Evolutionary conservation across 306 rosid species (phyloP).

Genomic region (Malus domestica): DNA sequence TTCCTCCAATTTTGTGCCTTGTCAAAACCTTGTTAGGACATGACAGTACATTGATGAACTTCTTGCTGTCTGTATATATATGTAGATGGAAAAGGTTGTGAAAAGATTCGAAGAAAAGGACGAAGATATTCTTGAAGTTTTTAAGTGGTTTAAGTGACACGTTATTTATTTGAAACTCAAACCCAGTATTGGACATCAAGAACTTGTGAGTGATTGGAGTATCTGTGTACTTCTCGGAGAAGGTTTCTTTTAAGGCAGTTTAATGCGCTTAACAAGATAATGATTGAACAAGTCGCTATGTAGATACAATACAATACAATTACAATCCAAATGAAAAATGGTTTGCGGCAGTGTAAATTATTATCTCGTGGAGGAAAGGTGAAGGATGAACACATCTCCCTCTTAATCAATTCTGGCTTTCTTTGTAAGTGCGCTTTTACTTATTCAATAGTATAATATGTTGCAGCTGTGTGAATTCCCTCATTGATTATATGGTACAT

Average conservation of each 20-base stretch:
- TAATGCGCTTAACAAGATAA: background rate
- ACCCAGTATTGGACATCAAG: slow-evolving; percentile 68
- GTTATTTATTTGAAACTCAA: slow-evolving; percentile 64
- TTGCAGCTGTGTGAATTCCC: background rate
- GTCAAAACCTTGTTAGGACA: slow-evolving; percentile 17
- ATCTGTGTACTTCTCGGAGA: background rate
- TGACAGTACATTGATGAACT: slow-evolving; percentile 1
- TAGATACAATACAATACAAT: background rate
- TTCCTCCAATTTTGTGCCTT: background rate
- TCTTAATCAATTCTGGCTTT: slow-evolving; percentile 72
- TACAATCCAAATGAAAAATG: background rate
- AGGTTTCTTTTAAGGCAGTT: background rate
- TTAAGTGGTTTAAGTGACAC: slow-evolving; percentile 68
- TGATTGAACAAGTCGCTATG: background rate
- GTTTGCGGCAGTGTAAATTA: slow-evolving; percentile 55
- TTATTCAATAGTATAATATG: background rate
- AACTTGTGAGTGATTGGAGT: slow-evolving; percentile 73
- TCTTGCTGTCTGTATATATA: slow-evolving; percentile 16
- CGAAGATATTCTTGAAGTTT: slow-evolving; percentile 39
- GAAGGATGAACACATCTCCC: slow-evolving; percentile 75
- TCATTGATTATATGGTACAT: background rate
- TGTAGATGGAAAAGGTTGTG: slow-evolving; percentile 57
- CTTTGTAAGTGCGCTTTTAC: slow-evolving; percentile 57
- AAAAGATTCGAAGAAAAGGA: slow-evolving; percentile 51
- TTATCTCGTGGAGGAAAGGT: slow-evolving; percentile 87